phyloP scores from a whole-genome alignment of 177 flowering plant genomes.

The Vitis hybrid region DNA sequence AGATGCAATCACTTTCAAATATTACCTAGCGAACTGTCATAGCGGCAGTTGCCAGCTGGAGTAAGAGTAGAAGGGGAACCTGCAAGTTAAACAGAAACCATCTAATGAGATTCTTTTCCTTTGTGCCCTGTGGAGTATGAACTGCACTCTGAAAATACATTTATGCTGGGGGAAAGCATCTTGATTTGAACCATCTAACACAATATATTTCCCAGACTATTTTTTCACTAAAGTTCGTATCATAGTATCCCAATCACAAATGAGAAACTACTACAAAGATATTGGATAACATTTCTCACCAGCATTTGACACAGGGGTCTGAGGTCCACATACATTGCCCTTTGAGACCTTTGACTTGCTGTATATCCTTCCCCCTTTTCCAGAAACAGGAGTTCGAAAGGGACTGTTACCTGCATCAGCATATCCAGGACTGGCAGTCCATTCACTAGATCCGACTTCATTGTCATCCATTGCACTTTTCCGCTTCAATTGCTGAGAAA shows the following conservation, averaged over 20 bases:
- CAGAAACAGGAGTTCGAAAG: slow-evolving; percentile 68
- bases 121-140: no score
- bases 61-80: slow-evolving; percentile 76
- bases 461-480: slow-evolving; percentile 51
- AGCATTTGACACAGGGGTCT: slow-evolving; percentile 66
- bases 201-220: not conserved
- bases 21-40: slow-evolving; percentile 97
- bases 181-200: not conserved
- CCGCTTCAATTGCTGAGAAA: slow-evolving; percentile 55
- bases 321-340: slow-evolving; percentile 54
- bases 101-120: not conserved
- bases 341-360: slow-evolving; percentile 61
- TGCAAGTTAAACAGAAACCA: slow-evolving; percentile 30
- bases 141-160: not conserved
- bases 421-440: slow-evolving; percentile 47
- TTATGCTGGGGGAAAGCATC: not conserved
- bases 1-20: not conserved
- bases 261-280: not conserved
- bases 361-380: slow-evolving; percentile 60
- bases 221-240: not conserved
- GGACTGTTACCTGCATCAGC: slow-evolving; percentile 52
- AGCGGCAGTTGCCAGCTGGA: slow-evolving; percentile 90
- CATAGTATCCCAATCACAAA: not conserved
- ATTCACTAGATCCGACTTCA: slow-evolving; percentile 55
- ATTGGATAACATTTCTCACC: slow-evolving; percentile 38